Base-by-base conservation (phyloP, 2,329 filamentous ascomycete species). In the Apiospora rasikravindrae region DNA sequence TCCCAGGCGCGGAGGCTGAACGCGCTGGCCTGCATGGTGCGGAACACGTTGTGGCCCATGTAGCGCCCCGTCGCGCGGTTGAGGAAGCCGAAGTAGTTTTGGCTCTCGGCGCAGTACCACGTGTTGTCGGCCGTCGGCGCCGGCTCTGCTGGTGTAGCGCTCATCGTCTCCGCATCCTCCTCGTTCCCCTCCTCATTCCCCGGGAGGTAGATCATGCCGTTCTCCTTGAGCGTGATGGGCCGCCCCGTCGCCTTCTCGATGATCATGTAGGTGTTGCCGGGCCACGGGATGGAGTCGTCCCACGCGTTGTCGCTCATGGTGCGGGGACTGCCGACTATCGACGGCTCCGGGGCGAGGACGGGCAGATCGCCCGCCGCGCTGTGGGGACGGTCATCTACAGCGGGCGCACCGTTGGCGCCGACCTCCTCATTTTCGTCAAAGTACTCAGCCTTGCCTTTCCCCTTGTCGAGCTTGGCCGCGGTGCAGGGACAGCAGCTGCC, bases 81-180 rank as follows among this genome's bases (percentile, higher is more conserved):
- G 4, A 29, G 24, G 42, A 68, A 68, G 42, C 66, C 66, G 24
- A 26, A 47, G 66, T 68, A 68, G 66, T 68, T 68, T 8, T 68
- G 42, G 42, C 14, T 44, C 14, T 68, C 24, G 14, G 24, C 24
- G 29, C 42, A 47, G 22, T 14, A 47, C 66, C 66, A 68, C 24
- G 66, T 68, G 42, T 68, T 68, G 1, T 22, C 4, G 0, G 19
- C 14, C 13, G 66, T 68, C 29, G 24, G 42, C 10, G 66, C 13
- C 42, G 24, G 42, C 6, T 29, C 57, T 37, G 33, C 19, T 47
- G n/a, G 66, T n/a, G n/a, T n/a, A n/a, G n/a, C n/a, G n/a, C n/a
- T n/a, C n/a, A n/a, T n/a, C n/a, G n/a, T n/a, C n/a, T n/a, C n/a
- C n/a, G n/a, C n/a, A n/a, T n/a, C n/a, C n/a, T n/a, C n/a, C n/a